Conservation (phyloP, 163 green algal species). For the Scenedesmus sp. region DNA sequence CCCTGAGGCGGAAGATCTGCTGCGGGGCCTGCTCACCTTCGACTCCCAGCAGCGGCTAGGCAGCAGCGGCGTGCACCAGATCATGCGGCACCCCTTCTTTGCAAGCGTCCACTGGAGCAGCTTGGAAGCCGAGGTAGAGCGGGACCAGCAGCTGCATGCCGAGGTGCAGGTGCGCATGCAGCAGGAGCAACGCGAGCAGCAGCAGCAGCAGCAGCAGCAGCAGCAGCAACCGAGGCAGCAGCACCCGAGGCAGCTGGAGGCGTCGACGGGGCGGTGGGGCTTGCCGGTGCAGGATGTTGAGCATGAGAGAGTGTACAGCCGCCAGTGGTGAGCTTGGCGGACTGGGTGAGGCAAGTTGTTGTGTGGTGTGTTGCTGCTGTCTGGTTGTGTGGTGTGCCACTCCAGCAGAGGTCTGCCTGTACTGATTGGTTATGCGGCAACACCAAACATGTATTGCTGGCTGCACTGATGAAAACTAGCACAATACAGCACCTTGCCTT, state of each 20-base stretch:
- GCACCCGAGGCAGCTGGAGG: background rate
- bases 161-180: background rate
- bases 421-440: no score
- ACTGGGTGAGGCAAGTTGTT: no score
- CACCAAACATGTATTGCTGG: no score
- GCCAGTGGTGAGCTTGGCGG: background rate
- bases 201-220: background rate
- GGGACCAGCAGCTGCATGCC: constrained; percentile 33
- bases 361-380: no score
- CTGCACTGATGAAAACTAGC: no score
- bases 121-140: constrained; percentile 75
- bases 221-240: background rate
- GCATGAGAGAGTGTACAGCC: background rate
- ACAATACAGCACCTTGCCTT: no score
- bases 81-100: constrained; percentile 97
- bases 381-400: no score
- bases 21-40: constrained; percentile 83
- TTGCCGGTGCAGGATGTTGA: constrained; percentile 1
- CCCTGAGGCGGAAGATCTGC: constrained; percentile 69
- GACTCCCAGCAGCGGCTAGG: constrained; percentile 89
- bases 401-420: no score
- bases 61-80: constrained; percentile 88
- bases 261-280: background rate
- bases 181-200: constrained; percentile 11
- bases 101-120: constrained; percentile 89